Conservation (phyloP, 2,329 filamentous ascomycete species). For the Penicillium sp. region DNA sequence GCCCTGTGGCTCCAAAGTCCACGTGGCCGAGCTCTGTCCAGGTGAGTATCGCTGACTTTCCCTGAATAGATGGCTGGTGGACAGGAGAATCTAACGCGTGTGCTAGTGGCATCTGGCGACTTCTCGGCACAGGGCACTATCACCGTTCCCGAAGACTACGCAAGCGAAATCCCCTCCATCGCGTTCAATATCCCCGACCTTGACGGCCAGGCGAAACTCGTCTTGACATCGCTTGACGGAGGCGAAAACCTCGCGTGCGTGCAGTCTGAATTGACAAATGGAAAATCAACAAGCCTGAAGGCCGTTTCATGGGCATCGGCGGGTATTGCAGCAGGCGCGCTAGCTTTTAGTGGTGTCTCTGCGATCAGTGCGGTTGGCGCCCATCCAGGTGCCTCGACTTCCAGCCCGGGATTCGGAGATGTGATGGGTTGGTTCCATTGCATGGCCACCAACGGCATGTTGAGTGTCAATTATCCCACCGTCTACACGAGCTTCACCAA, state of each 20-base stretch:
- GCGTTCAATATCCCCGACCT: constrained; percentile 91
- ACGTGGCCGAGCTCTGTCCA: constrained; percentile 76
- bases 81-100: not conserved
- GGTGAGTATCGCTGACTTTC: constrained; percentile 50
- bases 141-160: constrained; percentile 68
- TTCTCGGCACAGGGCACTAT: constrained; percentile 75
- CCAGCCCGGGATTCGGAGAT: constrained; percentile 82
- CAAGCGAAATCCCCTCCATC: constrained; percentile 77
- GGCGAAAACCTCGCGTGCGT: constrained; percentile 75
- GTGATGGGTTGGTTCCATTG: constrained; percentile 89
- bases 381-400: constrained; percentile 60
- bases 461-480: constrained; percentile 82
- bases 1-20: constrained; percentile 70
- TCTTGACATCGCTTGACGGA: constrained; percentile 64
- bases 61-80: not conserved
- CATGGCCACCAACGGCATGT: constrained; percentile 94
- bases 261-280: constrained; percentile 77
- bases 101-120: constrained; percentile 66
- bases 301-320: constrained; percentile 82
- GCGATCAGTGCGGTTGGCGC: constrained; percentile 63
- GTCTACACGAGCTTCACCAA: constrained; percentile 87
- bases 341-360: constrained; percentile 70
- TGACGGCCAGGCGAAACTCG: constrained; percentile 76
- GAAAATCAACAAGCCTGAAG: constrained; percentile 73
- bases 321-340: constrained; percentile 79